A percentile compares a stretch with the other conserved stretches of the same genome.
phyloP scores from a whole-genome alignment of 352 stramenopile species.

The Phytophthora ohioensis region DNA sequence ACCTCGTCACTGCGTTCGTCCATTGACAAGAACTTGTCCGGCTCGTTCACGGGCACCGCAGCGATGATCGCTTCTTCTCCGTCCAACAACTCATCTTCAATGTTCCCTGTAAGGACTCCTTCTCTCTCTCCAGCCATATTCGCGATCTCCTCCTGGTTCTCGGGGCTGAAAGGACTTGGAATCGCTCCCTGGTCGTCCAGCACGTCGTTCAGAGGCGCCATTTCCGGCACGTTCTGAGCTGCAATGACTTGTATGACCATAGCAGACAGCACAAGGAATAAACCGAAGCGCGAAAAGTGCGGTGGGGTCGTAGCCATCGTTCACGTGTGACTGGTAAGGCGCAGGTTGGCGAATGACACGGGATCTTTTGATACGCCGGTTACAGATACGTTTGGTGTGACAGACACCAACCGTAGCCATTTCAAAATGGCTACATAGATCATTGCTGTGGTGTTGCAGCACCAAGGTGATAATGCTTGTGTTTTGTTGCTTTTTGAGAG shows the following conservation, averaged over 20 bases:
- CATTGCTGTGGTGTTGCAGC: too few relatives aligned
- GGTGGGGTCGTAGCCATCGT: neutral
- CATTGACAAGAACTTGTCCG: conserved; percentile 35
- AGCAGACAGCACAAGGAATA: neutral
- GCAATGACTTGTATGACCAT: neutral
- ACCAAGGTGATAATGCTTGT: too few relatives aligned
- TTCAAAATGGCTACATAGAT: neutral
- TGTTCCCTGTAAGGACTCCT: neutral
- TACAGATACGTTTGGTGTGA: conserved; percentile 20
- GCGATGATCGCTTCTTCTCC: conserved; percentile 33
- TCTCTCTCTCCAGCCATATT: conserved; percentile 13
- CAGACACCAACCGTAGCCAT: conserved; percentile 2
- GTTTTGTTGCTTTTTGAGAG: too few relatives aligned
- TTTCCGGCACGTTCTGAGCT: conserved; percentile 16
- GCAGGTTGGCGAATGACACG: conserved; percentile 16
- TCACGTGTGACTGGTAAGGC: too few relatives aligned
- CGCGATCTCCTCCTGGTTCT: conserved; percentile 17
- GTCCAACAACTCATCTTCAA: conserved; percentile 15
- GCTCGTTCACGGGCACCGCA: conserved; percentile 26
- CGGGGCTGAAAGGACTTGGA: conserved; percentile 18
- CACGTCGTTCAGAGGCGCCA: conserved; percentile 20
- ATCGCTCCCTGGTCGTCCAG: conserved; percentile 20
- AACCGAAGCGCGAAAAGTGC: neutral
- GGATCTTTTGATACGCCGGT: conserved; percentile 19
- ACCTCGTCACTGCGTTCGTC: conserved; percentile 36